Conservation (phyloP, 768 basidiomycete genomes). For the Megacollybia marginata region DNA sequence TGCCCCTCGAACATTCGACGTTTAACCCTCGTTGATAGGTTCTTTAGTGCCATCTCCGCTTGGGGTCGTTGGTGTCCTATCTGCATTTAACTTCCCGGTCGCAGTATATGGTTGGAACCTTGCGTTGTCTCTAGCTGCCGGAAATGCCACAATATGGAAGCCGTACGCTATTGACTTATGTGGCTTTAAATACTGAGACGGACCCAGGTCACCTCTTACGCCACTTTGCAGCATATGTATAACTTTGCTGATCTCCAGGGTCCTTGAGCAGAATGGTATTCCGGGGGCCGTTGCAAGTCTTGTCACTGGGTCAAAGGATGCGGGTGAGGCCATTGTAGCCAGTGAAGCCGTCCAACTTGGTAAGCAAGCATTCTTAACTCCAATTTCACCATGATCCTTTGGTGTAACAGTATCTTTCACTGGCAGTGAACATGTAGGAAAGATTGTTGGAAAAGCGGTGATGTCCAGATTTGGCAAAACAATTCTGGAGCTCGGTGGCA, state of each 20-base stretch:
- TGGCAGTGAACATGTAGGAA: constrained; percentile 84
- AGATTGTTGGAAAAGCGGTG: constrained; percentile 81
- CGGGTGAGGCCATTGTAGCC: constrained; percentile 73
- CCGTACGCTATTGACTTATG: constrained; percentile 26
- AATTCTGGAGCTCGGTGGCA: constrained; percentile 89
- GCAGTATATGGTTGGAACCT: constrained; percentile 95
- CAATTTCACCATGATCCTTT: neutral
- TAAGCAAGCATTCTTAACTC: constrained; percentile 21
- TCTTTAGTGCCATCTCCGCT: constrained; percentile 83
- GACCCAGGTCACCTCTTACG: constrained; percentile 57
- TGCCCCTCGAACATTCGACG: constrained; percentile 1
- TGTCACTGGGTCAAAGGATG: constrained; percentile 75
- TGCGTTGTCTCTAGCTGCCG: constrained; percentile 78
- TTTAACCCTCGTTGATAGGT: constrained; percentile 10
- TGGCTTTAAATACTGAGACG: too few species aligned
- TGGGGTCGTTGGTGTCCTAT: constrained; percentile 61
- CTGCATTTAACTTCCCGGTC: constrained; percentile 95
- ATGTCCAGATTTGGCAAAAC: constrained; percentile 85
- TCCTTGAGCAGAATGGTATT: constrained; percentile 76
- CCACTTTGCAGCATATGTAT: constrained; percentile 88
- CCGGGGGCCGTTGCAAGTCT: constrained; percentile 81
- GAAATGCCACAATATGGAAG: constrained; percentile 95
- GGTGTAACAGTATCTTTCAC: constrained; percentile 77
- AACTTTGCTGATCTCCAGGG: constrained; percentile 72
- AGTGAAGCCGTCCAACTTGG: constrained; percentile 74